Base-by-base conservation (phyloP, 2,329 filamentous ascomycete species). In the Colletotrichum chlorophyti region DNA sequence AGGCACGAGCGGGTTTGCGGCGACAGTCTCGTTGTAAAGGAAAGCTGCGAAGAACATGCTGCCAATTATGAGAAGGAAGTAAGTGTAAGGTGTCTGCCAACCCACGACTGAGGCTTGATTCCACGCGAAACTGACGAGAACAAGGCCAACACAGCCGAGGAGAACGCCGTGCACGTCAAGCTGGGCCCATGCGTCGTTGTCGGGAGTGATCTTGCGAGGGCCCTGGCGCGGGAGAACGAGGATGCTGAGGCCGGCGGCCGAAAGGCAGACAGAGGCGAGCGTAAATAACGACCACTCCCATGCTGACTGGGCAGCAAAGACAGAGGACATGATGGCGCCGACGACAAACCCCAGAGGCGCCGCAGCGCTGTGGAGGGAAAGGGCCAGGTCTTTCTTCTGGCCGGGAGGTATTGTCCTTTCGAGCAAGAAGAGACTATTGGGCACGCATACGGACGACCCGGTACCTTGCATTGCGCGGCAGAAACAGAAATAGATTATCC, bases 401-500 rank as follows among this genome's bases (percentile, higher is more conserved):
- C 74, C 72, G 0, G 68, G 67, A 1, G 72, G 68, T 63, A 87
- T 87, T 2, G 77, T 76, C 0, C 73, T 71, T 5, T 84, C 83
- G 5, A 87, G 68, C 14, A 88, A 74, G 3, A 83, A 84, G 31
- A 88, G 70, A 2, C 73, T 80, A 64, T 86, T 87, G 0, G 84
- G 83, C 15, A 87, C 68, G 41, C 78, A 64, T 40, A 87, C 74
- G 0, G 83, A 80, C 1, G 83, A 80, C 0, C 83, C 84, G 35
- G 83, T 78, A 2, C 81, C 79, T 60, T 84, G 80, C 9, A 84
- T 68, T 3, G 76, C 79, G 21, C 82, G 76, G 24, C 74, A 74
- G 49, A 82, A 72, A 34, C 76, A 74, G 64, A 83, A 82, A 54
- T 74, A 66, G 21, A 71, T 57, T 35, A 69, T 76, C 64, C 79